These are phyloP conservation scores for Fusarium foetens DNA, from an alignment of 2,329 filamentous ascomycete species.

Conservation along the genomic window DNA sequence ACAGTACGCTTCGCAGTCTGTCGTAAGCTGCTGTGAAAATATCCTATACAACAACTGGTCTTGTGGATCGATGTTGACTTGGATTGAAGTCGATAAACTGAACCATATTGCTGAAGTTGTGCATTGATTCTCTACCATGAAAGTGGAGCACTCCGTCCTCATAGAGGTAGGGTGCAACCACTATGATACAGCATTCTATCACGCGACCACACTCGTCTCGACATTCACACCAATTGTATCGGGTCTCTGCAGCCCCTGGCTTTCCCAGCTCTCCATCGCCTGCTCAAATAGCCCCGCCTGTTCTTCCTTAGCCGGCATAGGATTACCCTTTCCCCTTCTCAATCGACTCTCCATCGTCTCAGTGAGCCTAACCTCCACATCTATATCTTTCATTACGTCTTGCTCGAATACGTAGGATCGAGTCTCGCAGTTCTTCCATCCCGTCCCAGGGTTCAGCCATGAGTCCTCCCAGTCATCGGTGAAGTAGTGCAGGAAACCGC, in stretches of 20 bases:
- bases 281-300: neutral
- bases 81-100: neutral
- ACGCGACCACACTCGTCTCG: neutral
- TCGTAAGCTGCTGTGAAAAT: no score
- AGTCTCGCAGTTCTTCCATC: neutral
- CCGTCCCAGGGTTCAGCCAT: neutral
- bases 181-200: neutral
- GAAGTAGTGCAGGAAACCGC: neutral
- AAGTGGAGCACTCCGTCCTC: neutral
- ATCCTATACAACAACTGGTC: no score
- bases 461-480: neutral
- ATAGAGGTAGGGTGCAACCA: neutral
- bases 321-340: neutral
- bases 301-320: neutral
- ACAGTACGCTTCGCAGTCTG: neutral
- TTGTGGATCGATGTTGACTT: neutral
- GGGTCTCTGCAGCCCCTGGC: neutral
- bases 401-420: neutral
- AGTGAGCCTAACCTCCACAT: neutral
- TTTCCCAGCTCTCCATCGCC: neutral
- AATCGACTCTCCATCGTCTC: neutral
- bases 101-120: neutral
- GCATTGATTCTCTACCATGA: accelerated
- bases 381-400: neutral
- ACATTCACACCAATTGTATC: neutral